phyloP scores from a whole-genome alignment of 2,329 filamentous ascomycete species.

The Monosporascus cannonballus region DNA sequence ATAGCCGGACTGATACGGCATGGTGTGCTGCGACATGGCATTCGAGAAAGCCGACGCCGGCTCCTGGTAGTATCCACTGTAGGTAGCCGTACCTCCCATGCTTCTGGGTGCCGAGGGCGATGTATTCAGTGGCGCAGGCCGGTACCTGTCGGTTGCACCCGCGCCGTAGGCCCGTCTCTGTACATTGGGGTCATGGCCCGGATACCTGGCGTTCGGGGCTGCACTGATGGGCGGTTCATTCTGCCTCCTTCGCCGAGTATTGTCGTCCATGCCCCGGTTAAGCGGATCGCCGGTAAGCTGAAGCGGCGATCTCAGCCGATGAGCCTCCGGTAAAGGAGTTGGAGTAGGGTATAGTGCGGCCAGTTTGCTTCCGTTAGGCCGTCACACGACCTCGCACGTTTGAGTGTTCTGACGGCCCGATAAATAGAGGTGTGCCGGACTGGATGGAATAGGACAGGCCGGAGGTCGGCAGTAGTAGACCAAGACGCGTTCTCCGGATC shows the following conservation, averaged over 20 bases:
- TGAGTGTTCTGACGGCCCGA: slow-evolving; percentile 7
- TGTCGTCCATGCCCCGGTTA: slow-evolving; percentile 70
- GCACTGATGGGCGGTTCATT: slow-evolving; percentile 65
- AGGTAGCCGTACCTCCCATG: slow-evolving; percentile 52
- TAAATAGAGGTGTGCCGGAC: slow-evolving; percentile 5
- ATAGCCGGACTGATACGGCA: slow-evolving; percentile 57
- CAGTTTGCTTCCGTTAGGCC: slow-evolving; percentile 48
- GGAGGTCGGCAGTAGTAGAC: neutral
- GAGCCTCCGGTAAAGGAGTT: slow-evolving; percentile 59
- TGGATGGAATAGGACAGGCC: neutral
- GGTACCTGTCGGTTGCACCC: slow-evolving; percentile 44
- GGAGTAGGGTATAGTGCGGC: slow-evolving; percentile 54
- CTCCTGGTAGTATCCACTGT: slow-evolving; percentile 54
- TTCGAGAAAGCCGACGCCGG: slow-evolving; percentile 44
- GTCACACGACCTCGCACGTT: slow-evolving; percentile 24
- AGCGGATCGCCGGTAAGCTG: slow-evolving; percentile 46
- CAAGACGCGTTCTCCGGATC: neutral
- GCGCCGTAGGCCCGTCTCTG: slow-evolving; percentile 39
- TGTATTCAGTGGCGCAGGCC: slow-evolving; percentile 43
- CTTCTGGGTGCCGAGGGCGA: slow-evolving; percentile 41
- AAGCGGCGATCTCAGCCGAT: slow-evolving; percentile 56
- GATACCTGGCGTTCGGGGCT: slow-evolving; percentile 48
- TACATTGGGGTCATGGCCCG: slow-evolving; percentile 43
- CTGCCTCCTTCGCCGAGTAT: slow-evolving; percentile 66
- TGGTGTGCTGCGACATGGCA: slow-evolving; percentile 49